Conservation (phyloP, 495 filamentous ascomycete species). For the Tuber calosporum region DNA sequence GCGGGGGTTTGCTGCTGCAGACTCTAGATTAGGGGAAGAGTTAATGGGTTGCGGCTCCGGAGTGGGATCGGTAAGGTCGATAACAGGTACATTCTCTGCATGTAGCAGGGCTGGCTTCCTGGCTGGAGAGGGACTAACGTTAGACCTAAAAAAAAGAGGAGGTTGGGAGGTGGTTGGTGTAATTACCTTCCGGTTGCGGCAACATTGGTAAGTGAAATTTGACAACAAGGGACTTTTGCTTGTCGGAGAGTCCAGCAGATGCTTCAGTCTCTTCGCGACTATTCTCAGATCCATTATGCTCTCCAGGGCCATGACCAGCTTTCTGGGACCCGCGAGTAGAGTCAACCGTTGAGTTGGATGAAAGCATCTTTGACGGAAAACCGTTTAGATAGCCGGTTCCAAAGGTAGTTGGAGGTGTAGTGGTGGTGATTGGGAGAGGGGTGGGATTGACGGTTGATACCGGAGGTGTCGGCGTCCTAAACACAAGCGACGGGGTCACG, state of each 20-base stretch:
- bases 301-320: background rate
- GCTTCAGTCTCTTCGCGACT: background rate
- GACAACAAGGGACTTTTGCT: background rate
- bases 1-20: background rate
- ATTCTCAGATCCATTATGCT: background rate
- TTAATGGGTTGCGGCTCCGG: background rate
- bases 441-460: background rate
- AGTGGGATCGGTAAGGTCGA: slow-evolving; percentile 1
- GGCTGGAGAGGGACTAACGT: background rate
- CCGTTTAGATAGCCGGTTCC: background rate
- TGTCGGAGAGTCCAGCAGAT: background rate
- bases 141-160: background rate
- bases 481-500: slow-evolving; percentile 25
- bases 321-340: background rate
- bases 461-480: slow-evolving; percentile 25
- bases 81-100: background rate
- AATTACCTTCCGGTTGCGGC: background rate
- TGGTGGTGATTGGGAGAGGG: background rate
- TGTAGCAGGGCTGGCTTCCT: background rate
- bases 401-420: background rate
- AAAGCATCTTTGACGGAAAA: background rate
- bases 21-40: background rate
- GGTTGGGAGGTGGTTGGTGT: slow-evolving; percentile 1
- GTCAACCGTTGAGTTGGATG: background rate
- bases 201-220: background rate